phyloP scores from a whole-genome alignment of 306 rosid genomes.

The Sophora flavescens region DNA sequence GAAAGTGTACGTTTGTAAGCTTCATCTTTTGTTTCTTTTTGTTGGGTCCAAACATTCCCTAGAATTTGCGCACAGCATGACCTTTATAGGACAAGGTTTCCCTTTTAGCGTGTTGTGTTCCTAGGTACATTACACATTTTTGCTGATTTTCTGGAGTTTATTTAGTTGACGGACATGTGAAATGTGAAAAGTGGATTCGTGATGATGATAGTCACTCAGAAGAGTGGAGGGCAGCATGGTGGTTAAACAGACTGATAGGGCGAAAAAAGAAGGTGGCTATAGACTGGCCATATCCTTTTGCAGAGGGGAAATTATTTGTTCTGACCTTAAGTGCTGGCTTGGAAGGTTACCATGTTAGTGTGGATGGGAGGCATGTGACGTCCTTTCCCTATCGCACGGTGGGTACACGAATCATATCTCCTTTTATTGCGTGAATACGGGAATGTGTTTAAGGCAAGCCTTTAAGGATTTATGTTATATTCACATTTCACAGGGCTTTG shows the following conservation, averaged over 20 bases:
- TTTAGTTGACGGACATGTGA: slow-evolving; percentile 92
- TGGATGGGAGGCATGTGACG: slow-evolving; percentile 88
- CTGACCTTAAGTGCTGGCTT: slow-evolving; percentile 89
- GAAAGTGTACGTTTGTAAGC: not conserved
- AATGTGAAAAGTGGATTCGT: slow-evolving; percentile 97
- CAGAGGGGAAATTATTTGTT: slow-evolving; percentile 86
- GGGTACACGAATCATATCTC: slow-evolving; percentile 47
- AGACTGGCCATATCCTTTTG: slow-evolving; percentile 97
- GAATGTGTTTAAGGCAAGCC: slow-evolving; percentile 26
- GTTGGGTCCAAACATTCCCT: not conserved
- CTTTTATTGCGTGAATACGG: slow-evolving; percentile 3
- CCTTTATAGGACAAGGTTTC: not conserved
- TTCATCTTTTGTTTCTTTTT: not conserved
- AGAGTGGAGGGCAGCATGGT: slow-evolving; percentile 90
- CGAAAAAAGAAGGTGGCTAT: slow-evolving; percentile 72
- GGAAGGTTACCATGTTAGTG: slow-evolving; percentile 93
- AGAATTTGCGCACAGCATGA: not conserved
- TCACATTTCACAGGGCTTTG: slow-evolving; percentile 83
- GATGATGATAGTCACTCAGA: slow-evolving; percentile 75
- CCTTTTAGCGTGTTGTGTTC: slow-evolving; percentile 25
- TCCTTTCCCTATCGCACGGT: slow-evolving; percentile 97
- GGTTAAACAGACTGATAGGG: slow-evolving; percentile 91
- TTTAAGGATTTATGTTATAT: not conserved
- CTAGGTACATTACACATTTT: slow-evolving; percentile 17
- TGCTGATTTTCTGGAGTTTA: slow-evolving; percentile 52